Base-by-base conservation (phyloP, 23 red algal genomes). In the Gracilaria domingensis region DNA sequence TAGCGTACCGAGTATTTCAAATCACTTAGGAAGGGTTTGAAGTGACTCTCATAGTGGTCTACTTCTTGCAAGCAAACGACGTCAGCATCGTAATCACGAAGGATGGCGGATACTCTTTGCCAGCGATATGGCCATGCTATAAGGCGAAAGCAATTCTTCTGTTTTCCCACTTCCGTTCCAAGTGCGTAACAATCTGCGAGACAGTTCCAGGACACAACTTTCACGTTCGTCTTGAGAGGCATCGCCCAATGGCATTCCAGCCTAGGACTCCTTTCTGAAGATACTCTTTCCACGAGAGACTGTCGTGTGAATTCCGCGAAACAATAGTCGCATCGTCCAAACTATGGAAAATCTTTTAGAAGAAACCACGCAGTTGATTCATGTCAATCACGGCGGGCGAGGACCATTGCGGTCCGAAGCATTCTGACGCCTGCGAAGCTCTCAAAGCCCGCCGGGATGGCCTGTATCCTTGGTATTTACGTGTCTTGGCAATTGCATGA, bases 191-290 rank as follows among this genome's bases (percentile, higher is more conserved):
- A 75, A 40, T 87, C 83, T 66, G 83, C 83, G 36, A 87, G 83
- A 57, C 83, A 87, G 83, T 87, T 87, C 83, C 83, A 87, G 17
- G 83, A 87, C 8, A 87, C 7, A n/a, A 87, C 60, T 14, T 64
- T 70, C 16, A 87, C 23, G 4, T 25, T 29, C 2, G 45, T 42
- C 38, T 9, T 6, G 6, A 11, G 71, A n/a, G 38, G 71, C 71
- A 76, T 76, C 42, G 42, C 42, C 11, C 11, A 45, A 11, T 11
- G 42, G 42, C 11, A 7, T 4, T 4, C 5, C 11, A 45, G 42
- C 4, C 4, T 7, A 45, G 42, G 42, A 11, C 11, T 45, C 11
- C 42, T 11, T 45, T 45, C 42, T 45, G 4, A 11, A 45, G 42
- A 11, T 45, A 11, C 42, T 45, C 42, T 45, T 45, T 45, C 42